Base-by-base conservation (phyloP, 495 filamentous ascomycete genomes). In the Xylaria palmicola region DNA sequence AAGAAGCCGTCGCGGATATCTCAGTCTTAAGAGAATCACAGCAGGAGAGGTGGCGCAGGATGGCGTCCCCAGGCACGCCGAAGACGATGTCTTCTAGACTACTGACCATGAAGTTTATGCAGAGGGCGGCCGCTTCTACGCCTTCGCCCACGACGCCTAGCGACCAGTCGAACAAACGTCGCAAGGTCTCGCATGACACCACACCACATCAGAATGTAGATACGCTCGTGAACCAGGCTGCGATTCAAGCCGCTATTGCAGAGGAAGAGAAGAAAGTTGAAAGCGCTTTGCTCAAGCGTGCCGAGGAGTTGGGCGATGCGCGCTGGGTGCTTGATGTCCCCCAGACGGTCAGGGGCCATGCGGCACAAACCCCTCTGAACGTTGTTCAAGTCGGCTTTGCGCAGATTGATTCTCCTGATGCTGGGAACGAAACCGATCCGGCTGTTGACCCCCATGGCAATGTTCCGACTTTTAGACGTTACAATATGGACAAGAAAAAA, bases 51-150 rank as follows among this genome's bases (percentile, higher is more conserved):
- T 40, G 37, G 12, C 50, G 55, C 60, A 69, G 57, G 51, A 79
- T 79, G 73, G 65, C 71, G 43, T 71, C 77, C 30, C 71, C 61
- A 62, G 68, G 69, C 29, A 69, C 77, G 64, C 65, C 77, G 27
- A 95, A 95, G 77, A 78, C 79, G 9, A 94, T 96, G 89, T 97
- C 93, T 62, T 93, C 90, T 2, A 85, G 92, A 55, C 84, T 97
- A 19, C 77, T 95, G 67, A 96, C 90, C 24, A 97, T 97, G 93
- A 97, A 97, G 85, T 98, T 98, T 74, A 98, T 98, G 94, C 94
- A 97, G 83, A 85, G 94, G 64, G 89, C 90, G 51, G 90, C 89
- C 24, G 86, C 87, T 32, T 80, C 83, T 6, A 43, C 57, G 26
- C 65, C 80, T 67, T 64, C 68, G 68, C 62, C 78, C 64, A 60